Evolutionary conservation across 495 filamentous ascomycete species (phyloP), one percentile per base, ranked within the genome.

Genomic region (Talaromyces ruber): DNA sequence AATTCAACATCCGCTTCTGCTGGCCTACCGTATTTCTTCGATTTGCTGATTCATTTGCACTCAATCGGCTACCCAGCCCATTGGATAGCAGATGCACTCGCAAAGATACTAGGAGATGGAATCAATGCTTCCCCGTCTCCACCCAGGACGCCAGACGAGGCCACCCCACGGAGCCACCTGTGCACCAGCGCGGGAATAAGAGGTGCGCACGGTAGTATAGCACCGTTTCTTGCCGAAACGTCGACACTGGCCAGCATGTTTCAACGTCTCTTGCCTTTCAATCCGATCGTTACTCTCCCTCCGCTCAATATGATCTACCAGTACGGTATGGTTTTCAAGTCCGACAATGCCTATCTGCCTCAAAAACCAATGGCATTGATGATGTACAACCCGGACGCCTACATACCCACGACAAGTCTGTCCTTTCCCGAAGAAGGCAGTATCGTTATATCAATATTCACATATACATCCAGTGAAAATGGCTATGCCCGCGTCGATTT

Each of bases 81-180:
- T 21, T 60, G 59, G 59, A 43, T 60, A 14, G 59, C 59, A 29
- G 59, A 60, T 32, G 59, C 50, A 18, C 59, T 60, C 5, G 43
- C 26, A 18, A 60, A 60, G 26, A 60, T 60, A n/a, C 43, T 60
- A 0, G 59, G 26, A 8, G 28, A 60, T 34, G 25, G 39, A 1
- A 28, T 52, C 7, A 51, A 28, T 12, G 21, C 59, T 30, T 50
- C 59, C 1, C 37, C 59, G 1, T 51, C 37, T 3, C 39, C 43
- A 9, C 59, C 59, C 8, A 47, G 39, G 26, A 45, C 39, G n/a
- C 59, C 59, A 18, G 37, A 60, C 9, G 59, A 60, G 18, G 6
- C 28, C 16, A 30, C 6, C 14, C 28, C 26, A 1, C 59, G 43
- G 11, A 52, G n/a, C 7, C 7, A 51, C 22, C 6, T 21, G 1